phyloP scores from a whole-genome alignment of 192 early-diverging fungal species.

The Phlyctochytrium arcticum region DNA sequence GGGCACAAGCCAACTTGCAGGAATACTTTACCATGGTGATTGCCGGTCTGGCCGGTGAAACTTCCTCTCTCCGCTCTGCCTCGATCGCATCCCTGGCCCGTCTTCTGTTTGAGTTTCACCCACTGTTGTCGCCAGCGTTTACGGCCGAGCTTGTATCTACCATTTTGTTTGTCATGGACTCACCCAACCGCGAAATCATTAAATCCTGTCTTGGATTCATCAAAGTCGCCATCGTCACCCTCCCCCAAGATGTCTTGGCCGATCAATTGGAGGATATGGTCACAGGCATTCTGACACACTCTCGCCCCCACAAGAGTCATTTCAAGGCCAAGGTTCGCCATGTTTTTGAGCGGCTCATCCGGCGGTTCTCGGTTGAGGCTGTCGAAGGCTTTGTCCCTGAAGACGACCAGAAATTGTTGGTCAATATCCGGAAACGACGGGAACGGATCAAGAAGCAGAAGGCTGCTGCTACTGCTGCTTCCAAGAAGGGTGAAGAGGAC shows the following conservation, averaged over 20 bases:
- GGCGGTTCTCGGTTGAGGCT: slow-evolving; percentile 77
- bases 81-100: slow-evolving; percentile 78
- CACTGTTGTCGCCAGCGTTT: slow-evolving; percentile 51
- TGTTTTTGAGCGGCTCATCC: slow-evolving; percentile 85
- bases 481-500: slow-evolving; percentile 41
- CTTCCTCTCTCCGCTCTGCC: slow-evolving; percentile 89
- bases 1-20: slow-evolving; percentile 24
- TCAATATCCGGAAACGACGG: slow-evolving; percentile 89
- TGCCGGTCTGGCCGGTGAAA: slow-evolving; percentile 90
- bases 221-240: slow-evolving; percentile 80
- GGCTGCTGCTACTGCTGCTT: slow-evolving; percentile 39
- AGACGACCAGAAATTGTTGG: slow-evolving; percentile 79
- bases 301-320: slow-evolving; percentile 79
- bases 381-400: slow-evolving; percentile 80
- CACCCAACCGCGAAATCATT: slow-evolving; percentile 84
- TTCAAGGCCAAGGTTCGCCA: slow-evolving; percentile 91
- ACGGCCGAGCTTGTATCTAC: slow-evolving; percentile 73
- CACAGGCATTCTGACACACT: slow-evolving; percentile 69
- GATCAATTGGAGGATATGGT: slow-evolving; percentile 70
- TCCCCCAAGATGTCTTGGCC: slow-evolving; percentile 68
- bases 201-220: slow-evolving; percentile 88
- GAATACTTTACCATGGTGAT: slow-evolving; percentile 93
- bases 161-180: slow-evolving; percentile 74
- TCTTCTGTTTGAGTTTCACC: slow-evolving; percentile 85
- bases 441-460: slow-evolving; percentile 79